A percentile compares a stretch with the other conserved stretches of the same genome.
Conservation (phyloP, 805 yeast genomes). For the Metschnikowia koreensis region DNA sequence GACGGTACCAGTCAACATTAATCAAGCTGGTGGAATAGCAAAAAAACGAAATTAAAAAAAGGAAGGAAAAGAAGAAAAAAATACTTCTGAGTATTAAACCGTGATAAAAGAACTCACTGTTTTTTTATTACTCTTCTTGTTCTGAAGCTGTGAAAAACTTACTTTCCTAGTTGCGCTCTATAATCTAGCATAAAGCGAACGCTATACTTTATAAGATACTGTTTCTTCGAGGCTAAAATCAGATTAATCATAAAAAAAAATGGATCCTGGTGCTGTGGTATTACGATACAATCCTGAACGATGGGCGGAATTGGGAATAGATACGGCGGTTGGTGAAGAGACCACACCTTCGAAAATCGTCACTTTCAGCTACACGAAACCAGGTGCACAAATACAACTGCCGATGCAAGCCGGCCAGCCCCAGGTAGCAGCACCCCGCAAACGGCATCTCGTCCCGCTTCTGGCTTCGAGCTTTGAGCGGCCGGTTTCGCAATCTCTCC, state of each 20-base stretch:
- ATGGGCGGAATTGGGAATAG: conserved; percentile 16
- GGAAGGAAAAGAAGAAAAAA: not conserved
- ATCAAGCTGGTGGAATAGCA: too few species aligned
- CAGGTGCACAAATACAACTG: not conserved
- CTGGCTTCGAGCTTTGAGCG: conserved; percentile 11
- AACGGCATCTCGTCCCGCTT: conserved; percentile 8
- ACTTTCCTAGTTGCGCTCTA: too few species aligned
- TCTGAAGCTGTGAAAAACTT: not conserved
- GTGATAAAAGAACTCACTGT: too few species aligned
- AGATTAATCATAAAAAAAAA: not conserved
- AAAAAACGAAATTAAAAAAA: too few species aligned
- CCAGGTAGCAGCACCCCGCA: conserved; percentile 1
- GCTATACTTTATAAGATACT: too few species aligned
- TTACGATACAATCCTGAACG: conserved; percentile 17
- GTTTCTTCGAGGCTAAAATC: not conserved
- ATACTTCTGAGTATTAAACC: too few species aligned
- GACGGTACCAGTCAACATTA: not conserved
- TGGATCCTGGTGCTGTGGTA: conserved; percentile 15
- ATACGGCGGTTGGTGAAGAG: not conserved
- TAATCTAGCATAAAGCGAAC: too few species aligned
- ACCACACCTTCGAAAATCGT: conserved; percentile 11
- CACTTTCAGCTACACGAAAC: conserved; percentile 7
- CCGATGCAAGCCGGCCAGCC: not conserved
- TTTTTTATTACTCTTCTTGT: too few species aligned
- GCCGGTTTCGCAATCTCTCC: conserved; percentile 15